Evolutionary conservation across 2,329 filamentous ascomycete species (phyloP).

Genomic region (Trichophyton simii): DNA sequence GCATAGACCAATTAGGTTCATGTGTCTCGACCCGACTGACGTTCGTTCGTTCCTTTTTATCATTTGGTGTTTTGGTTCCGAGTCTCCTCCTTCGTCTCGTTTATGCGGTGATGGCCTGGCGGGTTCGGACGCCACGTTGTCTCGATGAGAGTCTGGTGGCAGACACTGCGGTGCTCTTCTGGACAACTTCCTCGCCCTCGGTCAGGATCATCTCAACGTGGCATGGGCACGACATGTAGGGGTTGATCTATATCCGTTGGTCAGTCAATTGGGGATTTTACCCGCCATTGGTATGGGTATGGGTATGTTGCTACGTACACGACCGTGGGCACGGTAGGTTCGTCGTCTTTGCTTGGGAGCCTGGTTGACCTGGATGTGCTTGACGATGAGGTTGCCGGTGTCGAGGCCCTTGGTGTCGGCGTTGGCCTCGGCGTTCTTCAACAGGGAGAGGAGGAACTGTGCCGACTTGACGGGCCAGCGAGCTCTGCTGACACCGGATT

Average conservation of each 20-base stretch:
- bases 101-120: constrained; percentile 50
- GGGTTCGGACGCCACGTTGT: constrained; percentile 65
- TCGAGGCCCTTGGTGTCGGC: constrained; percentile 95
- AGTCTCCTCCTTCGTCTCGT: constrained; percentile 3
- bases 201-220: constrained; percentile 99
- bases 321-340: constrained; percentile 99
- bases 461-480: constrained; percentile 99
- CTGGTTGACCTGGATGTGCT: constrained; percentile 99
- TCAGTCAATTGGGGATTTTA: background rate
- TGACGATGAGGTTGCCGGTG: constrained; percentile 93
- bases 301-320: constrained; percentile 56
- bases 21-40: background rate
- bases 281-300: background rate
- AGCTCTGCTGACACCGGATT: constrained; percentile 94
- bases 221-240: constrained; percentile 99
- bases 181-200: constrained; percentile 88
- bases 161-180: constrained; percentile 65
- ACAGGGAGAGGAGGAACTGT: constrained; percentile 91
- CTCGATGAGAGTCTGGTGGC: constrained; percentile 70
- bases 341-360: constrained; percentile 97
- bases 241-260: constrained; percentile 69
- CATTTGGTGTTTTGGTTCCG: background rate
- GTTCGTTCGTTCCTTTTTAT: background rate
- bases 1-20: background rate
- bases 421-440: constrained; percentile 96